Evolutionary conservation across 352 stramenopile genomes (phyloP).

Genomic region (Pythium rhizo-oryzae): DNA sequence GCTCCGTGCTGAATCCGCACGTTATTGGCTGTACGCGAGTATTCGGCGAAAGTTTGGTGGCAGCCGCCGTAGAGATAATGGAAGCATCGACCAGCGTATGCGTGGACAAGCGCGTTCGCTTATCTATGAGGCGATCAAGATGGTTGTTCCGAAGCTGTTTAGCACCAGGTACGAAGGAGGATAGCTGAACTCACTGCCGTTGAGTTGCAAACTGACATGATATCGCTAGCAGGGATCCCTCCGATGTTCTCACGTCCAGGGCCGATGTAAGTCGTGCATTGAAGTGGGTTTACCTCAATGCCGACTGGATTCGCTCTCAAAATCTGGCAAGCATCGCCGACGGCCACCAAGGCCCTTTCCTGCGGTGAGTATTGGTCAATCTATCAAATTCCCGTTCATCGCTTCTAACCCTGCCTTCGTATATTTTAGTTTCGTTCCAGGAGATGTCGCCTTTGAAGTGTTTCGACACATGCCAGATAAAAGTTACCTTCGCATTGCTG

Average conservation of each 20-base stretch:
- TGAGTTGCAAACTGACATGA: neutral
- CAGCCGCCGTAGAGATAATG: constrained; percentile 18
- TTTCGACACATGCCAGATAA: constrained; percentile 90
- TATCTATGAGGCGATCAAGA: constrained; percentile 79
- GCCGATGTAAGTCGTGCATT: constrained; percentile 71
- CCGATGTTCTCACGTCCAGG: constrained; percentile 66
- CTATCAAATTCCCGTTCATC: neutral
- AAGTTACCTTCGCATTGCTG: constrained; percentile 58
- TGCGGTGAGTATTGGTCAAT: constrained; percentile 52
- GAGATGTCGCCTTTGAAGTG: constrained; percentile 77
- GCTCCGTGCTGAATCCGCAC: constrained; percentile 78
- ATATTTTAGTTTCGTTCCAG: constrained; percentile 43
- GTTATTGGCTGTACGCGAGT: constrained; percentile 84
- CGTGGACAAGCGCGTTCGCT: constrained; percentile 50
- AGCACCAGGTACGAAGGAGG: constrained; percentile 43
- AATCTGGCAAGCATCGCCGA: constrained; percentile 52
- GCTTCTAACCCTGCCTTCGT: constrained; percentile 2
- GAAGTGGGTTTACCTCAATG: constrained; percentile 90
- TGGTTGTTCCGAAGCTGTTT: constrained; percentile 79
- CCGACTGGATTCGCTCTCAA: constrained; percentile 82
- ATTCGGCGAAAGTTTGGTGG: constrained; percentile 71
- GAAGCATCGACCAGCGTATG: constrained; percentile 40
- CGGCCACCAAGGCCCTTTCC: constrained; percentile 19
- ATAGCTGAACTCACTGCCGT: neutral
- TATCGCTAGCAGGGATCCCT: constrained; percentile 49